Conservation (phyloP, 148 eudicot genomes). For the Polygonum aviculare region DNA sequence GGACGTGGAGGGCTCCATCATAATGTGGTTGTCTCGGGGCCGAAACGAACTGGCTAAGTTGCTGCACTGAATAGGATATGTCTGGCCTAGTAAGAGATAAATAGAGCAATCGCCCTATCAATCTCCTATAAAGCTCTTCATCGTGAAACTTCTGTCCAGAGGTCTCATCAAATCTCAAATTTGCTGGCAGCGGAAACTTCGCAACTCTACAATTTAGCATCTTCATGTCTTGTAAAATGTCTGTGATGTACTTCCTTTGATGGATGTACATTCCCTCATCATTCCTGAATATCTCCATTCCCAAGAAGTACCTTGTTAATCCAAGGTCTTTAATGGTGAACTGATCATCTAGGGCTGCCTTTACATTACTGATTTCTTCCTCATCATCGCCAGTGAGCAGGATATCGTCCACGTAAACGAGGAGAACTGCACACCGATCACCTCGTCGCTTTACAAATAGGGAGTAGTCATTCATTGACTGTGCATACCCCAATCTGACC, state of each 20-base stretch:
- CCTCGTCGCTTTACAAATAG: background rate
- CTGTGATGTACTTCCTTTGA: background rate
- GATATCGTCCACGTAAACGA: constrained; percentile 1
- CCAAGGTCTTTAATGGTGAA: background rate
- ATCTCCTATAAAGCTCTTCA: background rate
- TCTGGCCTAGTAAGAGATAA: background rate
- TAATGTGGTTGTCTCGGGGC: background rate
- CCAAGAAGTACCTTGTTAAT: background rate
- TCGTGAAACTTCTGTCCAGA: background rate
- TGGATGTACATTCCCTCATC: background rate
- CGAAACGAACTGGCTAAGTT: background rate
- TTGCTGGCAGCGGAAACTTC: background rate
- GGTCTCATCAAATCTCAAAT: background rate
- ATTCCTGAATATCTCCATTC: background rate
- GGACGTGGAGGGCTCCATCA: background rate
- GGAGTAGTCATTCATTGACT: background rate
- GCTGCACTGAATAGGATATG: background rate
- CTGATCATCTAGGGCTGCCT: background rate
- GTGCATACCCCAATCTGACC: background rate
- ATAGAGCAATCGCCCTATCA: background rate
- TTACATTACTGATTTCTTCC: background rate
- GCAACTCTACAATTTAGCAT: background rate
- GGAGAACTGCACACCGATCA: background rate
- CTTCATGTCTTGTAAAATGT: background rate
- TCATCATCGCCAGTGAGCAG: background rate